Percentiles rank a stretch among this genome's conserved stretches.
Conservation (phyloP, 352 stramenopile genomes). For the Globisporangium viniferum region DNA sequence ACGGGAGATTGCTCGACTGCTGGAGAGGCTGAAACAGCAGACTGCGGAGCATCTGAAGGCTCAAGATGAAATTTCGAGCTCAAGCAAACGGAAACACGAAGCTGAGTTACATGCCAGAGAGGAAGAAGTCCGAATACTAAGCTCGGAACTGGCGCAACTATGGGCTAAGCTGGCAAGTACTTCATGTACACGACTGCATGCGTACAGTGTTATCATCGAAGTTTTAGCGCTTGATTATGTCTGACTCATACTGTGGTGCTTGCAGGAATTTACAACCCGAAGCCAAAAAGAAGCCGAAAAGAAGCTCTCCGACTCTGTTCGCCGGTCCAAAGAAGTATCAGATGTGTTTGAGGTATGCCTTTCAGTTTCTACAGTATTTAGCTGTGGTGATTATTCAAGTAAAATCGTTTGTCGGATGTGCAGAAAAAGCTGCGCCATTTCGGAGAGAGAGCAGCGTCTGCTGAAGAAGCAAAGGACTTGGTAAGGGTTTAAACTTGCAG, state of each 20-base stretch:
- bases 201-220: not conserved
- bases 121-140: constrained; percentile 47
- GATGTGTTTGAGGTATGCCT: constrained; percentile 40
- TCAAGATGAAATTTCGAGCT: constrained; percentile 36
- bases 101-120: constrained; percentile 42
- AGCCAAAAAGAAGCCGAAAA: constrained; percentile 59
- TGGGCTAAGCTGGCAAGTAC: constrained; percentile 44
- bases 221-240: not conserved
- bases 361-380: not conserved
- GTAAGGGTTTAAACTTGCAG: constrained; percentile 20
- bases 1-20: constrained; percentile 64
- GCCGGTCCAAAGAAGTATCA: constrained; percentile 35
- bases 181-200: not conserved
- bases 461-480: constrained; percentile 59
- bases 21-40: constrained; percentile 52
- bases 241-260: not conserved
- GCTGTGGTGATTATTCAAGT: not conserved
- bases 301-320: constrained; percentile 34
- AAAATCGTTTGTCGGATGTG: not conserved
- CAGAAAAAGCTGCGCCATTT: constrained; percentile 28
- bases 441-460: constrained; percentile 37
- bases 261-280: constrained; percentile 35
- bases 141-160: constrained; percentile 44
- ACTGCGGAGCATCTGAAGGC: constrained; percentile 46
- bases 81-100: constrained; percentile 34